Evolutionary conservation across 257 asterid species (phyloP), one percentile per base, ranked within the genome.

Genomic region (Solanum neorickii): DNA sequence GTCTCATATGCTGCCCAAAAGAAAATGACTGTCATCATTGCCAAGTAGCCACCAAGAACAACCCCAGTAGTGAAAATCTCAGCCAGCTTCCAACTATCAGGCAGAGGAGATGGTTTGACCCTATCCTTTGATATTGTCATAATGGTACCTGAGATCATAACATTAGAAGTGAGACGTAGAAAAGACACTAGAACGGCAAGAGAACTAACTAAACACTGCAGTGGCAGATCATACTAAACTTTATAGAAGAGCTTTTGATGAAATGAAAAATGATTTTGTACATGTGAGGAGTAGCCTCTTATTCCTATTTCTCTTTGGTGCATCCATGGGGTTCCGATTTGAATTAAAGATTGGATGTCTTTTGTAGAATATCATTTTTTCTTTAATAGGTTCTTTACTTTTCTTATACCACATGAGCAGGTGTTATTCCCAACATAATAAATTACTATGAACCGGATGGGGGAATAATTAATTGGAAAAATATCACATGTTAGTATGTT

Each of bases 81-180:
- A 74, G 94, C 90, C 31, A 97, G 95, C 91, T 97, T 97, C 99
- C 99, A 97, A 93, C 99, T 97, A 90, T 97, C 99, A 0, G 99
- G 99, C 52, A 94, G 93, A 73, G 99, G 99, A 88, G 99, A 95
- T 20, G 99, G 99, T 68, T 93, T 97, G 87, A 97, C 99, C 89
- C 98, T 90, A 86, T 97, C 99, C 90, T 97, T 97, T 18, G 99
- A 97, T 89, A 97, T 97, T 41, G 99, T 95, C 99, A 97, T 97
- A 89, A 97, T 97, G 84, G 99, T 97, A 90, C 99, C 98, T 96
- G 90, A 89, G 82, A 91, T 83, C 29, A 77, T 16, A 83, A 52
- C 41, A 31, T 49, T 49, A 73, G 76, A 18, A 88, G 68, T 87
- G 44, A 75, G 85, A 78, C 4, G 18, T 66, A 25, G 86, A 82